A percentile compares a stretch with the other conserved stretches of the same genome.
These are phyloP conservation scores for Chlorella sp. DNA, from an alignment of 139 green algal genomes.

Conservation along the genomic window DNA sequence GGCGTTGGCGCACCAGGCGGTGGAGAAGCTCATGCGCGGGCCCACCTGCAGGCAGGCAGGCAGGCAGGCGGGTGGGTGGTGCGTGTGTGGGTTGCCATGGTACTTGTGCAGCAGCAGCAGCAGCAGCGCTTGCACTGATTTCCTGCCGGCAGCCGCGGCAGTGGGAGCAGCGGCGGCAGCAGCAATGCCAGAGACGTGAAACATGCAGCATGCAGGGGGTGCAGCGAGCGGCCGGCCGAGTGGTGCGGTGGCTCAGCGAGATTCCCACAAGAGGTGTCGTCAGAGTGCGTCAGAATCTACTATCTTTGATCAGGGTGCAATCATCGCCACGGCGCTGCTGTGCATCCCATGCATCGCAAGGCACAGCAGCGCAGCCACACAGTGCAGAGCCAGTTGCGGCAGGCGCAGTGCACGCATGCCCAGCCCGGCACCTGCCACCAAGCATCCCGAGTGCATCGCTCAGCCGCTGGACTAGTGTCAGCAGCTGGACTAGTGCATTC, in stretches of 20 bases:
- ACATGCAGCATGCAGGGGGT: background rate
- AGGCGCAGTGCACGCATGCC: no score
- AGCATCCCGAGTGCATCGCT: no score
- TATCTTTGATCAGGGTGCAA: conserved; percentile 15
- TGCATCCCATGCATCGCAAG: no score
- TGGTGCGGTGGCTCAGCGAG: conserved; percentile 19
- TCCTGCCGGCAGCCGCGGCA: background rate
- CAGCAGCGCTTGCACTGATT: no score
- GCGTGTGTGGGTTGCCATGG: no score
- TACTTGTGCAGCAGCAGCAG: background rate
- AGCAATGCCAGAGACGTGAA: background rate
- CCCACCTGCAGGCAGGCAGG: conserved; percentile 74
- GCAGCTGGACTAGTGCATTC: no score
- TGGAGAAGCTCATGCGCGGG: conserved; percentile 93
- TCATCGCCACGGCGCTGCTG: background rate
- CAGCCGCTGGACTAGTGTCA: no score
- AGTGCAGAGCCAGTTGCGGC: no score
- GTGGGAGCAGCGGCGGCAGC: background rate
- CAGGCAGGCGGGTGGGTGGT: background rate
- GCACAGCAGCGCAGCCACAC: no score
- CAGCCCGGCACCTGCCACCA: no score
- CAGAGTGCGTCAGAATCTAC: conserved; percentile 27
- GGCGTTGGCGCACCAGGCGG: conserved; percentile 96
- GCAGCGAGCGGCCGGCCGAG: background rate
- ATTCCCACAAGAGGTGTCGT: conserved; percentile 29